phyloP scores from a whole-genome alignment of 352 stramenopile genomes.

The Pythium coloratum region DNA sequence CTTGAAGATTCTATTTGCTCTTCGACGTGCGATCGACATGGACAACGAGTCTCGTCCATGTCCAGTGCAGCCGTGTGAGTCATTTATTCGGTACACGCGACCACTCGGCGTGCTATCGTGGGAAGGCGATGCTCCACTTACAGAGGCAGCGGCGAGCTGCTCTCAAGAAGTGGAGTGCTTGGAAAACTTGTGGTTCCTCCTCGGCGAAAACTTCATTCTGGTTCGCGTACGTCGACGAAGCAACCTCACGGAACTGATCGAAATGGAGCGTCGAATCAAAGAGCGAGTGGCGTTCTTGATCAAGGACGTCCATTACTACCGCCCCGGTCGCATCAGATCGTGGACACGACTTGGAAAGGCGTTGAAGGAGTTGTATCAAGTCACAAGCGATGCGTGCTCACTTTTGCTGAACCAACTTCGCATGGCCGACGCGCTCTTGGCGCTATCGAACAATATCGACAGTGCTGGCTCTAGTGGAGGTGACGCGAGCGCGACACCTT shows the following conservation, averaged over 20 bases:
- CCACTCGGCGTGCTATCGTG: constrained; percentile 42
- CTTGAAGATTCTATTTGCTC: constrained; percentile 56
- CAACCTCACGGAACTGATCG: constrained; percentile 54
- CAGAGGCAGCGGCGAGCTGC: background rate
- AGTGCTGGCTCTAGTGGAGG: background rate
- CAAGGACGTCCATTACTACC: constrained; percentile 64
- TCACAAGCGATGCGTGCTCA: constrained; percentile 58
- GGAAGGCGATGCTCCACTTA: constrained; percentile 20
- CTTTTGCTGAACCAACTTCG: constrained; percentile 48
- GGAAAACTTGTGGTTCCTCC: constrained; percentile 68
- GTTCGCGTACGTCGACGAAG: constrained; percentile 54
- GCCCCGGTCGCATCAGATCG: constrained; percentile 57
- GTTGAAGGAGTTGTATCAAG: constrained; percentile 72
- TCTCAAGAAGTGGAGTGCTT: constrained; percentile 21
- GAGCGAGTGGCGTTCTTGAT: constrained; percentile 56
- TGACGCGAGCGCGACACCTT: constrained; percentile 6
- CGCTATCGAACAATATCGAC: constrained; percentile 26
- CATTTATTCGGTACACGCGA: constrained; percentile 37
- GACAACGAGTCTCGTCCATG: constrained; percentile 9
- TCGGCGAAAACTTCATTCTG: constrained; percentile 75
- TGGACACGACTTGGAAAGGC: constrained; percentile 67
- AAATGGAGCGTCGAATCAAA: constrained; percentile 61
- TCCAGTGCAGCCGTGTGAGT: background rate
- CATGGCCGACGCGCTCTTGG: constrained; percentile 37
- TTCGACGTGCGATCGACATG: constrained; percentile 43